phyloP scores from a whole-genome alignment of 2,329 filamentous ascomycete genomes.

The Cadophora gregata region DNA sequence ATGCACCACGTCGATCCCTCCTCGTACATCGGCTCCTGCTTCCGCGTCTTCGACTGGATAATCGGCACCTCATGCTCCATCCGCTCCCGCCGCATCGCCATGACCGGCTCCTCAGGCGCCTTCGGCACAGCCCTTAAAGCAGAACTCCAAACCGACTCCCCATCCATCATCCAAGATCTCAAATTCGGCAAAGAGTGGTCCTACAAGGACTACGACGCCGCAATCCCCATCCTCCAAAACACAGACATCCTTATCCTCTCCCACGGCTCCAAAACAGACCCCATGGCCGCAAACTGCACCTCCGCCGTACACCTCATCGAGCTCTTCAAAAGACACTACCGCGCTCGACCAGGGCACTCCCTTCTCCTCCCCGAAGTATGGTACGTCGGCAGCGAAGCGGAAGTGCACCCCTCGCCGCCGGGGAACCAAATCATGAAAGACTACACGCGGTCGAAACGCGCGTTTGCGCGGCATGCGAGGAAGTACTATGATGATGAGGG shows the following conservation, averaged over 20 bases:
- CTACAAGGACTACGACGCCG: conserved; percentile 11
- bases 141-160: conserved; percentile 19
- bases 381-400: conserved; percentile 22
- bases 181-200: conserved; percentile 19
- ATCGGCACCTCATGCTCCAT: conserved; percentile 22
- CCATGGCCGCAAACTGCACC: conserved; percentile 14
- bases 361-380: conserved; percentile 27
- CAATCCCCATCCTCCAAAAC: conserved; percentile 19
- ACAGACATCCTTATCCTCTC: conserved; percentile 27
- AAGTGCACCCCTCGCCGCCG: conserved; percentile 8
- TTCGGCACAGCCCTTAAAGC: conserved; percentile 22
- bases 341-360: conserved; percentile 15
- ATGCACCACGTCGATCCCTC: conserved; percentile 31
- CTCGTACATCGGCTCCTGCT: conserved; percentile 29
- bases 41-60: conserved; percentile 30
- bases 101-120: conserved; percentile 15
- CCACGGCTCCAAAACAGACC: conserved; percentile 22
- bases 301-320: conserved; percentile 20
- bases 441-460: conserved; percentile 5
- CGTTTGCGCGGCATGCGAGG: background rate
- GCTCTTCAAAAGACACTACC: conserved; percentile 23
- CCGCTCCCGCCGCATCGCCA: conserved; percentile 23
- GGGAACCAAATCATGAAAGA: conserved; percentile 10
- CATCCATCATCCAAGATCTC: conserved; percentile 23
- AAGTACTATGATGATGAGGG: conserved; percentile 22